Base-by-base conservation (phyloP, 1,284 basidiomycete species). In the Vanrija sp. region DNA sequence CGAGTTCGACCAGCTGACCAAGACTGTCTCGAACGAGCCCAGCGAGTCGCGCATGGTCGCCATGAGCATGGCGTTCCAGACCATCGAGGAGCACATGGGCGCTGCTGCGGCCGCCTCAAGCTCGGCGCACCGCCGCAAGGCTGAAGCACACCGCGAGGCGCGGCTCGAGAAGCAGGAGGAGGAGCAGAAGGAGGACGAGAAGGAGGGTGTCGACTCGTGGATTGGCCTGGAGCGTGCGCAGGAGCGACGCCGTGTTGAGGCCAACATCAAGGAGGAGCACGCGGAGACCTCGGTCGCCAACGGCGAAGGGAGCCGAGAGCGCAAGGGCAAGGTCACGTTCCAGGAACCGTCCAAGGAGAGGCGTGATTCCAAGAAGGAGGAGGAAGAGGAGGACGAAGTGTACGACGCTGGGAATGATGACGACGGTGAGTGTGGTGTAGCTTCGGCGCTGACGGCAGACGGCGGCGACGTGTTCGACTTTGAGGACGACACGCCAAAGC, bases 401-500 rank as follows among this genome's bases (percentile, higher is more conserved):
- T 38, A 51, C 6, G 60, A 63, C 39, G 55, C 51, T 47, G 47
- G 41, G 42, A 52, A 54, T 24, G 41, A 60, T 20, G 54, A 60
- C 6, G 65, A 64, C 12, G 66, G 64, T 66, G 52, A 59, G 63
- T 47, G 35, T 10, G 18, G 15, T 8, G 14, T 49, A 22, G 3
- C 38, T 18, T 42, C 10, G 4, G 3, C 12, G 45, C 53, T 57
- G 35, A 54, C 53, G 12, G 6, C 46, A 73, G 73, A 72, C 35
- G 31, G 31, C 31, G 31, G 31, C 31, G 65, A 70, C 47, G 72
- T 76, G 16, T 76, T 76, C 46, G 75, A 76, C 45, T 71, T 76
- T 56, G 75, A 76, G 18, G 72, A 74, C 25, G 67, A 68, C 36
- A 4, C 48, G 18, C 12, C 41, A 24, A 22, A 39, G 22, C 31